Percentiles rank a stretch among this genome's conserved stretches.
Conservation (phyloP, 1,284 basidiomycete species). For the Trametes pubescens region DNA sequence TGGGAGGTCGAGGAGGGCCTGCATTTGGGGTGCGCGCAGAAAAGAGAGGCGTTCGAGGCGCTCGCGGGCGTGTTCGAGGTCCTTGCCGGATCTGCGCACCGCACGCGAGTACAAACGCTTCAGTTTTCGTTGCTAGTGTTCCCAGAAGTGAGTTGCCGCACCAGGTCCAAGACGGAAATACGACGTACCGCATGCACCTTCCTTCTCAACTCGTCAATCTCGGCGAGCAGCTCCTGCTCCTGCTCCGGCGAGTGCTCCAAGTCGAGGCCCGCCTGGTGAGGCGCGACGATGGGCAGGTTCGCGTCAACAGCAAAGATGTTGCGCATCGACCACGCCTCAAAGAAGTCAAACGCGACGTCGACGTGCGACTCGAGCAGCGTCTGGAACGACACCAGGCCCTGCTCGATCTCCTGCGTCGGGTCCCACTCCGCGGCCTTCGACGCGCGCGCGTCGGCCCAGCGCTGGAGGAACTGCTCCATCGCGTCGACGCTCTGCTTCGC, state of each 20-base stretch:
- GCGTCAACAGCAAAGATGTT: constrained; percentile 78
- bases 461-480: constrained; percentile 74
- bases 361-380: constrained; percentile 81
- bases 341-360: constrained; percentile 82
- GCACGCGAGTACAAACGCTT: constrained; percentile 60
- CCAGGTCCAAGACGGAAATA: not conserved
- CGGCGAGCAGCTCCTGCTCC: constrained; percentile 66
- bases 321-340: constrained; percentile 79
- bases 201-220: constrained; percentile 64
- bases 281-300: constrained; percentile 70
- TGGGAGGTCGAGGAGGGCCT: constrained; percentile 37
- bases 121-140: constrained; percentile 66
- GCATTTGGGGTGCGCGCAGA: constrained; percentile 48
- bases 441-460: constrained; percentile 69
- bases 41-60: constrained; percentile 55
- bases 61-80: constrained; percentile 52
- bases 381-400: constrained; percentile 79
- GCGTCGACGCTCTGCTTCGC: constrained; percentile 76
- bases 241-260: constrained; percentile 56
- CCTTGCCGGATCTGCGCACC: constrained; percentile 52
- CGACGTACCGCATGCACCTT: constrained; percentile 66
- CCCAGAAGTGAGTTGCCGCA: constrained; percentile 12
- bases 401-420: constrained; percentile 72
- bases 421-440: constrained; percentile 58
- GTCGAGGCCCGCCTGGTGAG: constrained; percentile 69